Evolutionary conservation across 495 filamentous ascomycete species (phyloP), one percentile per base, ranked within the genome.

Genomic region (Rostrohypoxylon terebratum): DNA sequence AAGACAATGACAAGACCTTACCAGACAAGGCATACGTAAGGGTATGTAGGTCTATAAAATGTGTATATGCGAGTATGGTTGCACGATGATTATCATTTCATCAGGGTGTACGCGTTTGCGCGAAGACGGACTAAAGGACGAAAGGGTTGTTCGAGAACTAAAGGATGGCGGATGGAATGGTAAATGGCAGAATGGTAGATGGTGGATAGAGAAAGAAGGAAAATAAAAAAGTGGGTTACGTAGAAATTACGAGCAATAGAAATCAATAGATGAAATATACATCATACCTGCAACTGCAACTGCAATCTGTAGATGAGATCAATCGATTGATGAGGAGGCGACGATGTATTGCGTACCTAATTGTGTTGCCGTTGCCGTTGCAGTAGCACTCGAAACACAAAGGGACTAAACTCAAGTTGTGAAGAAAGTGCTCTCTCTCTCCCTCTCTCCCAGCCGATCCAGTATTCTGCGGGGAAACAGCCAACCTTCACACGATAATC

Each of bases 381-480:
- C 18, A 2, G 47, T 57, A 54, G 59, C 69, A 73, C 40, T 59
- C 48, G 31, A 36, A 51, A 28, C 34, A 42, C 40, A 64, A 64
- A 44, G 61, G 47, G 54, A 44, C 55, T 45, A 47, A 45, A 33
- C 21, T 44, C 7, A 23, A 57, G 38, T n/a, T 13, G 36, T 55
- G 28, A 36, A 59, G 42, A 61, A 44, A 45, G 47, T 25, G 18
- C 51, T 20, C 14, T 25, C 25, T 11, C 20, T 16, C 14, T 25
- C 25, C 13, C 48, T 53, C 18, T 50, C 65, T 66, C 59, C 66
- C 28, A 62, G 42, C 57, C 59, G 33, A 48, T 59, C 48, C 38
- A 23, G 25, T 59, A 34, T 61, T 68, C 65, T 73, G 71, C 71
- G 71, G 71, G 71, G 71, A 73, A 72, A 73, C 61, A 63, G 65